Conservation (phyloP, 768 basidiomycete species). For the Auriscalpium orientale region DNA sequence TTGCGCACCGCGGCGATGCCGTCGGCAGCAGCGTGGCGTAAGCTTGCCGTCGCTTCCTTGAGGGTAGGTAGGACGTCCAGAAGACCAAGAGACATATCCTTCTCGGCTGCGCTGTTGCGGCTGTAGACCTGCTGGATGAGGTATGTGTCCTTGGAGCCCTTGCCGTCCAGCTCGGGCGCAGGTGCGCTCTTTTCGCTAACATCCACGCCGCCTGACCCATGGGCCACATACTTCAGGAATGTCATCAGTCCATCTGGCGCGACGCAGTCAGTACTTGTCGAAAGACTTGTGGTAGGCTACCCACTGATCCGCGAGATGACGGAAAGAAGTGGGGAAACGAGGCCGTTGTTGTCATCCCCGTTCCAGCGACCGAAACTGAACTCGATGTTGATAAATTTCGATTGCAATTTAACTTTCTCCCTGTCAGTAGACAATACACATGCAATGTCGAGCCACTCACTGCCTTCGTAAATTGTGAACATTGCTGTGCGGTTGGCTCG, state of each 20-base stretch:
- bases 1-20: slow-evolving; percentile 21
- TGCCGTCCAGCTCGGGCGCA: slow-evolving; percentile 3
- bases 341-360: slow-evolving; percentile 32
- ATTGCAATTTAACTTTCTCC: slow-evolving; percentile 24
- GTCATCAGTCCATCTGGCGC: slow-evolving; percentile 25
- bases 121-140: slow-evolving; percentile 27
- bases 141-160: slow-evolving; percentile 25
- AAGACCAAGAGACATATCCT: slow-evolving; percentile 23
- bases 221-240: slow-evolving; percentile 23
- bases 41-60: slow-evolving; percentile 25
- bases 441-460: slow-evolving; percentile 16
- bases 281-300: slow-evolving; percentile 3
- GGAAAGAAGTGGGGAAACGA: slow-evolving; percentile 28
- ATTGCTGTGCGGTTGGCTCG: slow-evolving; percentile 14
- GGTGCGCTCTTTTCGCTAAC: not conserved
- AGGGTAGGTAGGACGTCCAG: slow-evolving; percentile 29
- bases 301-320: slow-evolving; percentile 31
- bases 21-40: slow-evolving; percentile 25
- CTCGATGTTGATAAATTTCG: slow-evolving; percentile 33
- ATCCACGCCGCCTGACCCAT: slow-evolving; percentile 8
- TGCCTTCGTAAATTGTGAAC: slow-evolving; percentile 21
- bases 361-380: slow-evolving; percentile 41
- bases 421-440: not conserved
- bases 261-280: not conserved
- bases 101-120: slow-evolving; percentile 22